Conservation (phyloP, 1,139 yeast genomes). For the Taiozyma onychis region DNA sequence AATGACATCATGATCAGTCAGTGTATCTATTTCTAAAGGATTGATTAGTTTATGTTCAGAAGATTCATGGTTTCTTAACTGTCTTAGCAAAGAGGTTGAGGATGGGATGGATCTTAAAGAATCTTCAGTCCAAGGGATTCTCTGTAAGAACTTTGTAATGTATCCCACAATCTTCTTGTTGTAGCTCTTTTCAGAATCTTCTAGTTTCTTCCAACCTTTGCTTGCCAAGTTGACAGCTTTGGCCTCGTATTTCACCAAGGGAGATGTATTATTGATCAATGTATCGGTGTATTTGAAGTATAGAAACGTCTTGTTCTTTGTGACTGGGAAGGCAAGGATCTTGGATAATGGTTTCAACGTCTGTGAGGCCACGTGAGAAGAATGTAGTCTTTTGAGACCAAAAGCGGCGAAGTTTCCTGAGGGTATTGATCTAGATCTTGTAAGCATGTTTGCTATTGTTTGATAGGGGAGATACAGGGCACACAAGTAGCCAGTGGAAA, state of each 20-base stretch:
- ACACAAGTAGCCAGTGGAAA: too few relatives aligned
- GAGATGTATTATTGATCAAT: constrained; percentile 27
- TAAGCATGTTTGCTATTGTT: not conserved
- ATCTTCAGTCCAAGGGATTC: constrained; percentile 48
- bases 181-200: constrained; percentile 34
- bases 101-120: constrained; percentile 47
- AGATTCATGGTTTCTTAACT: constrained; percentile 6
- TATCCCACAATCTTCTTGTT: constrained; percentile 37
- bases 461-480: too few relatives aligned
- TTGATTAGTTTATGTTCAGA: constrained; percentile 4
- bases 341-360: constrained; percentile 12
- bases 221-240: constrained; percentile 43
- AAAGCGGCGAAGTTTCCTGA: too few relatives aligned
- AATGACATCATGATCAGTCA: constrained; percentile 3
- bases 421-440: not conserved
- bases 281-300: constrained; percentile 50
- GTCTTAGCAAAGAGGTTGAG: constrained; percentile 22
- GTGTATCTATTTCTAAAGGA: constrained; percentile 1
- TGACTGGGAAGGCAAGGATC: constrained; percentile 50
- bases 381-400: too few relatives aligned
- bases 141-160: constrained; percentile 36
- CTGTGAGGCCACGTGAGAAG: not conserved
- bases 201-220: constrained; percentile 40
- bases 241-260: constrained; percentile 27
- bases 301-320: constrained; percentile 47